phyloP scores from a whole-genome alignment of 768 basidiomycete genomes.

The Boletellus ananas region DNA sequence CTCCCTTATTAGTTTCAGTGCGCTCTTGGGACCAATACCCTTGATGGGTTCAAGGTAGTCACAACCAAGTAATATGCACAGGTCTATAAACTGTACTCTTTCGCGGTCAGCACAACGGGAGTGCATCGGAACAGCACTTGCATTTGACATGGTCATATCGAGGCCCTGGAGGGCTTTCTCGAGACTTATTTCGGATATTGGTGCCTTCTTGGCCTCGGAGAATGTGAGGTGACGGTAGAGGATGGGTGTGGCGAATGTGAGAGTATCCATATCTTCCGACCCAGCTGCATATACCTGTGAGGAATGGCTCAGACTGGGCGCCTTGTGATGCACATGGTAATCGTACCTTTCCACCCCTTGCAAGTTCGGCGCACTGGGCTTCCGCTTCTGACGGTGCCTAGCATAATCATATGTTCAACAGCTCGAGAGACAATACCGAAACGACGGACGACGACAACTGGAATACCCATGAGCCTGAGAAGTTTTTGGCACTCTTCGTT shows the following conservation, averaged over 20 bases:
- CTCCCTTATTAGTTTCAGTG: constrained; percentile 88
- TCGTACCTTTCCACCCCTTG: constrained; percentile 85
- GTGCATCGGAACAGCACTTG: constrained; percentile 24
- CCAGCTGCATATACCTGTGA: constrained; percentile 91
- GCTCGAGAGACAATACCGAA: background rate
- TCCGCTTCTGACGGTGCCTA: constrained; percentile 99
- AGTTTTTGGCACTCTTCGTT: constrained; percentile 92
- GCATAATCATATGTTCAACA: background rate
- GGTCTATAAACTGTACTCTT: constrained; percentile 76
- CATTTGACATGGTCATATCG: constrained; percentile 89
- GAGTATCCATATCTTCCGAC: constrained; percentile 99
- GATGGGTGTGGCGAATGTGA: constrained; percentile 91
- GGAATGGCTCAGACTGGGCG: background rate
- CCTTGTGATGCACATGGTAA: background rate
- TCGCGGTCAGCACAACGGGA: background rate
- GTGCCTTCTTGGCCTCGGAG: constrained; percentile 95
- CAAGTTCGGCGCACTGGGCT: constrained; percentile 97
- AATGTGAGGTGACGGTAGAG: constrained; percentile 95
- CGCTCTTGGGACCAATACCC: constrained; percentile 93
- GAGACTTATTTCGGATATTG: constrained; percentile 90
- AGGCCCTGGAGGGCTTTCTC: constrained; percentile 81
- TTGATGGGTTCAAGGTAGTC: constrained; percentile 99
- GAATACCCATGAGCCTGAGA: constrained; percentile 93
- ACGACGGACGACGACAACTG: constrained; percentile 76
- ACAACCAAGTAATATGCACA: constrained; percentile 95